Evolutionary conservation across 1,284 basidiomycete species (phyloP).

Genomic region (Rhizoctonia solani): DNA sequence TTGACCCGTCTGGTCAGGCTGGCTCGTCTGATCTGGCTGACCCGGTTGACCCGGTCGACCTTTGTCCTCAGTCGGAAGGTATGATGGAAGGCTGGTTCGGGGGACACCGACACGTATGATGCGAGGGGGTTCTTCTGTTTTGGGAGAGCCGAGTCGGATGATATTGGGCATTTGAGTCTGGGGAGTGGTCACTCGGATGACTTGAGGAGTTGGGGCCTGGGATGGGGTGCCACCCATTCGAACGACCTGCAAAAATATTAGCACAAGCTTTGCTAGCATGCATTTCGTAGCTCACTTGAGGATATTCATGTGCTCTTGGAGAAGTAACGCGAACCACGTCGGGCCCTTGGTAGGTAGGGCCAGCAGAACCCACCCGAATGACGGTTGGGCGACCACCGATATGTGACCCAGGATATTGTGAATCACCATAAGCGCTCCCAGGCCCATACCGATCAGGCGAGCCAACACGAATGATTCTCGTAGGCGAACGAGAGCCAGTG

Average conservation of each 20-base stretch:
- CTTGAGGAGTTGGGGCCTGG: constrained; percentile 1
- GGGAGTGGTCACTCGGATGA: constrained; percentile 13
- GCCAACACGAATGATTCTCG: constrained; percentile 6
- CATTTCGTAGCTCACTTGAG: constrained; percentile 5
- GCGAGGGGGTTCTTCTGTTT: constrained; percentile 17
- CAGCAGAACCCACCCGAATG: constrained; percentile 17
- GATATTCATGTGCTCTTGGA: constrained; percentile 4
- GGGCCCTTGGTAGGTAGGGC: background rate
- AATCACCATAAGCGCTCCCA: constrained; percentile 17
- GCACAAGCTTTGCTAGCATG: background rate
- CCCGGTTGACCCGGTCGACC: background rate
- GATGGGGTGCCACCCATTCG: constrained; percentile 25
- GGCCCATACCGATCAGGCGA: constrained; percentile 1
- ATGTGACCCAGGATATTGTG: constrained; percentile 8
- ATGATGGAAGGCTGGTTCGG: constrained; percentile 19
- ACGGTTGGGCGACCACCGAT: constrained; percentile 17
- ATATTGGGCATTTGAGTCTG: constrained; percentile 21
- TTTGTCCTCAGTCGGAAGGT: constrained; percentile 2
- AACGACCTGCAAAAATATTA: constrained; percentile 14
- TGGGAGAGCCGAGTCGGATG: constrained; percentile 21
- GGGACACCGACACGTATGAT: constrained; percentile 25
- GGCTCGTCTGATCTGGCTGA: no score
- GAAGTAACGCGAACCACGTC: constrained; percentile 26
- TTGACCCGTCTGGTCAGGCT: no score
- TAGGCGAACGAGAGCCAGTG: constrained; percentile 16